Base-by-base conservation (phyloP, 495 filamentous ascomycete species). In the Neurospora sp. region DNA sequence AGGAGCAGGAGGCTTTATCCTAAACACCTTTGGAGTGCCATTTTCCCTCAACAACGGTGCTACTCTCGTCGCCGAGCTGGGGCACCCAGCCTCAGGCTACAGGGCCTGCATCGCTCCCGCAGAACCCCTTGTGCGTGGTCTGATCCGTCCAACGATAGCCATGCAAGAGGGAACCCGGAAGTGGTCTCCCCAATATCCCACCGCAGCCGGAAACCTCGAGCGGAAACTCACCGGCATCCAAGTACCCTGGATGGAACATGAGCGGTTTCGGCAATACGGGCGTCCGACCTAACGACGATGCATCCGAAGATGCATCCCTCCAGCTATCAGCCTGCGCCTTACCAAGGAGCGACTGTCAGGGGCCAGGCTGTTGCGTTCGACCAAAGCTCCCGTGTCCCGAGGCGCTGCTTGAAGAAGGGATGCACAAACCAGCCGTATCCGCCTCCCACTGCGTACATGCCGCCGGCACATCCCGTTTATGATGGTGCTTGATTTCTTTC, bases 201-300 rank as follows among this genome's bases (percentile, higher is more conserved):
- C 79, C 80, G n/a, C 69, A 76, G 1, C 70, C 72, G 10, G 70
- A 73, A 38, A 42, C 73, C 3, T 70, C 76, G 39, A 59, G 72
- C 53, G 68, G 69, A 40, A 38, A 69, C 39, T 40, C 69, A 12
- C 35, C 53, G 12, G 53, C 14, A 1, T 31, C 72, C 9, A 76
- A 80, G 40, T 82, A 82, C 69, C 53, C 77, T 14, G 81, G 78
- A 9, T 82, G 79, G 81, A 80, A 82, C 41, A 40, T 82, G 35
- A 75, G 76, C 37, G 81, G 81, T 12, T 82, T 78, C 53, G 79
- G 78, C 6, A 81, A 79, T 44, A 81, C 79, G 10, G 81, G 79
- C 39, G 75, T 78, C 37, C 73, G 73, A 59, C 70, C 79, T 44
- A 74, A 61, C 59, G 79, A 80, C 27, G 2, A 31, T 31, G 27